Percentiles rank a stretch among this genome's conserved stretches.
These are phyloP conservation scores for Rhododendron henanense DNA, from an alignment of 148 eudicot species.

Conservation along the genomic window DNA sequence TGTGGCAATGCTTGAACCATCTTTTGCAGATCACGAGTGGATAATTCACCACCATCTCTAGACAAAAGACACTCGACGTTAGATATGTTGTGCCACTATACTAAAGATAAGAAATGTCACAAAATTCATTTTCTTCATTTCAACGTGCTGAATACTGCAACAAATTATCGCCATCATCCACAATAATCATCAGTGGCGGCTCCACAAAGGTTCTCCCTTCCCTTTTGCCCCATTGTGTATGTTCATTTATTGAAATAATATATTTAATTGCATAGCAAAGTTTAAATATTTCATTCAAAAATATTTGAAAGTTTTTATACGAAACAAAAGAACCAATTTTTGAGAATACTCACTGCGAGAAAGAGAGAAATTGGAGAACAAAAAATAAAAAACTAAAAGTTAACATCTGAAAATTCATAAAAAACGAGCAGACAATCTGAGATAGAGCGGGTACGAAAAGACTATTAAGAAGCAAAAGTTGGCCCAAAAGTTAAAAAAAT, in stretches of 20 bases:
- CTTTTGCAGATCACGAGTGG: slow-evolving; percentile 91
- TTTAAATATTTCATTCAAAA: no score
- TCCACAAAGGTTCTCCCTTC: background rate
- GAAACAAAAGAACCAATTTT: background rate
- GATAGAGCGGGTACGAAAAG: background rate
- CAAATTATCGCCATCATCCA: background rate
- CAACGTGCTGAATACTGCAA: background rate
- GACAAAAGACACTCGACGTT: slow-evolving; percentile 6
- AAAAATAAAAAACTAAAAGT: background rate
- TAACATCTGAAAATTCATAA: background rate
- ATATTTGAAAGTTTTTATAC: no score
- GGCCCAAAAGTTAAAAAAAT: background rate
- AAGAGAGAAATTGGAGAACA: no score
- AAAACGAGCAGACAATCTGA: background rate
- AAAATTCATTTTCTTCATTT: background rate
- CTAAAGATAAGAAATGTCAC: background rate
- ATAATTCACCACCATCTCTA: slow-evolving; percentile 73
- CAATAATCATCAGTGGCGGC: background rate
- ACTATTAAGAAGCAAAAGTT: background rate
- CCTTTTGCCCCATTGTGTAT: background rate
- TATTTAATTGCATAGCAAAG: background rate
- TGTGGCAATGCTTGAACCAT: slow-evolving; percentile 96
- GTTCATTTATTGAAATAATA: no score
- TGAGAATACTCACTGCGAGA: no score
- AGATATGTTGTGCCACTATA: slow-evolving; percentile 2